phyloP scores from a whole-genome alignment of 495 filamentous ascomycete species.

The Neurospora sp. region DNA sequence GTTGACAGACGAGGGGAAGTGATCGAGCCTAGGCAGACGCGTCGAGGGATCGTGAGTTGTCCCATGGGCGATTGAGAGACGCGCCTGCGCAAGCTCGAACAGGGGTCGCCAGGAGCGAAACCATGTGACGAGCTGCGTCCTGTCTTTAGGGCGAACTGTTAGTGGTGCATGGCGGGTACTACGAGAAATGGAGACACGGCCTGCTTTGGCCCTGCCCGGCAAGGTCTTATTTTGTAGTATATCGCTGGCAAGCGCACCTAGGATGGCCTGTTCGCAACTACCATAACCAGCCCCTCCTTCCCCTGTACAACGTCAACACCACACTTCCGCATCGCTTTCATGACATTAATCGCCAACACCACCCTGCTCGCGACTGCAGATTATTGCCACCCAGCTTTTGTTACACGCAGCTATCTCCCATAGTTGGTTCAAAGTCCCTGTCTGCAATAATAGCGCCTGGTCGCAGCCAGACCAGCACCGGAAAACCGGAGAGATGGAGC shows the following conservation, averaged over 20 bases:
- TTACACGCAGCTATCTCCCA: background rate
- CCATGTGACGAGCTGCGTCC: conserved; percentile 4
- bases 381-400: background rate
- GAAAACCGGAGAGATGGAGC: background rate
- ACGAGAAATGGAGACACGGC: background rate
- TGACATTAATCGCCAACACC: background rate
- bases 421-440: background rate
- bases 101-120: conserved; percentile 7
- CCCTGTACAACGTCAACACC: background rate
- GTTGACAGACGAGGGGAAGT: background rate
- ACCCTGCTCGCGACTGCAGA: background rate
- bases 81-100: background rate
- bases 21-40: background rate
- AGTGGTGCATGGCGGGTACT: background rate
- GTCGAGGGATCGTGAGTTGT: background rate
- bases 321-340: background rate
- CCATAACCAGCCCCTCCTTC: background rate
- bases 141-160: background rate
- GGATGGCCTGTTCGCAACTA: background rate
- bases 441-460: background rate
- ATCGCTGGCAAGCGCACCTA: background rate
- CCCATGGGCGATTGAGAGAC: background rate
- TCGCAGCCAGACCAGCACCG: background rate
- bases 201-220: no score
- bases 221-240: background rate